Percentiles rank a stretch among this genome's conserved stretches.
These are phyloP conservation scores for Boletus tylopilopsis DNA, from an alignment of 768 basidiomycete species.

Conservation along the genomic window DNA sequence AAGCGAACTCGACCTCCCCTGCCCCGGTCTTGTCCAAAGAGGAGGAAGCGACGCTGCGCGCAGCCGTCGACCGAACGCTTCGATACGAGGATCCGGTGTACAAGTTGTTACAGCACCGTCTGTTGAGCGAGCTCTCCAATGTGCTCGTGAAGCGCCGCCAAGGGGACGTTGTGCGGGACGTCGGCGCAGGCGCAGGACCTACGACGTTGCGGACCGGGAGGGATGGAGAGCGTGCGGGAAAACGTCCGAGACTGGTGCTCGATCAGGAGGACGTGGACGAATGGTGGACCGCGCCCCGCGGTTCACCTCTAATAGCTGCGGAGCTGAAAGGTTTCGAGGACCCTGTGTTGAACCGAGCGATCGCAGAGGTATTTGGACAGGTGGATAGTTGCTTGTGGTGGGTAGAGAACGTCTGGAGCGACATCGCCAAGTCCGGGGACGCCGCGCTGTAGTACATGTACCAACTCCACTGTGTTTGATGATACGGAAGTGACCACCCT, in stretches of 20 bases:
- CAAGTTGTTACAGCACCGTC: conserved; percentile 54
- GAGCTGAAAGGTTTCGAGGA: conserved; percentile 69
- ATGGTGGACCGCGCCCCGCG: background rate
- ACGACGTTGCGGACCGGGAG: conserved; percentile 33
- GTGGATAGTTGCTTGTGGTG: conserved; percentile 46
- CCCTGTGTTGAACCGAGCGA: conserved; percentile 44
- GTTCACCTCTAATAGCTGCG: conserved; percentile 3
- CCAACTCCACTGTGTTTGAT: no score
- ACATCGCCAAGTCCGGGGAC: conserved; percentile 29
- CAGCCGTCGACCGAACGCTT: conserved; percentile 61
- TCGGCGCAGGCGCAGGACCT: conserved; percentile 10
- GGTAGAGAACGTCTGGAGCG: conserved; percentile 54
- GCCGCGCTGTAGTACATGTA: no score
- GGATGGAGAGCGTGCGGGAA: conserved; percentile 16
- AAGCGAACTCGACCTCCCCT: conserved; percentile 7
- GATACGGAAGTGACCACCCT: no score
- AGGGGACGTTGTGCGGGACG: background rate
- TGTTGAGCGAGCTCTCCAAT: conserved; percentile 40
- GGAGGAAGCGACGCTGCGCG: conserved; percentile 52
- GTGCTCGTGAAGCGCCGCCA: conserved; percentile 24
- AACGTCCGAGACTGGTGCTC: conserved; percentile 28
- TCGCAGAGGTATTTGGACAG: conserved; percentile 39
- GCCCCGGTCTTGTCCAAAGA: conserved; percentile 25
- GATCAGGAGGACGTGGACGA: conserved; percentile 20
- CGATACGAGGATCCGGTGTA: conserved; percentile 64